Conservation (phyloP, 2,329 filamentous ascomycete species). For the Pestalotiopsis sp. region DNA sequence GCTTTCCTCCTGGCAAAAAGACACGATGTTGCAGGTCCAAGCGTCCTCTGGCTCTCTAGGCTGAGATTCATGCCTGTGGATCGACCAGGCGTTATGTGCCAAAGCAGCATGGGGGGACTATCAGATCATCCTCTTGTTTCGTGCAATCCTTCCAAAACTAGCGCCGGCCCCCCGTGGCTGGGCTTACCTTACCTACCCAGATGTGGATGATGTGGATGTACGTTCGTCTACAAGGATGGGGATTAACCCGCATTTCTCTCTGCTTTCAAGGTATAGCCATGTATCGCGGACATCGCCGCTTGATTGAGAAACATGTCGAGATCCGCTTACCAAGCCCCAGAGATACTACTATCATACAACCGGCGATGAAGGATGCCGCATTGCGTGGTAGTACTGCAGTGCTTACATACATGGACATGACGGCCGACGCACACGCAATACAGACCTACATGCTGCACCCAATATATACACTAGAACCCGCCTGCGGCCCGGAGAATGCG, state of each 20-base stretch:
- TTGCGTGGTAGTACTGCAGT: background rate
- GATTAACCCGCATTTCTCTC: background rate
- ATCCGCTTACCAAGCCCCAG: background rate
- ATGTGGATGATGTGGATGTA: background rate
- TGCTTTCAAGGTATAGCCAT: background rate
- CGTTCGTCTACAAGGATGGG: background rate
- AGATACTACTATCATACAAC: background rate
- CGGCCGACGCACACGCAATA: too few species aligned
- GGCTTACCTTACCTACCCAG: background rate
- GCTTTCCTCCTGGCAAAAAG: background rate
- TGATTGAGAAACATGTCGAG: background rate
- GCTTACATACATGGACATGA: background rate
- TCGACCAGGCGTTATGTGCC: background rate
- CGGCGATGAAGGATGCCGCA: background rate
- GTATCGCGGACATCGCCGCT: background rate
- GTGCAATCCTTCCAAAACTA: background rate
- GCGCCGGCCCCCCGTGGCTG: background rate
- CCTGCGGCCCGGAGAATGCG: constrained; percentile 4
- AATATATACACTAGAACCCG: background rate
- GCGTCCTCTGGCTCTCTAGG: background rate
- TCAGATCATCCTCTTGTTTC: background rate
- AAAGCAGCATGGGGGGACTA: background rate
- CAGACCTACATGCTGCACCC: background rate
- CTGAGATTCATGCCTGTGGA: background rate
- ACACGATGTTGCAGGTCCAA: background rate